Evolutionary conservation across 1,284 basidiomycete genomes (phyloP), one percentile per base, ranked within the genome.

Genomic region (Agaricales sp.): DNA sequence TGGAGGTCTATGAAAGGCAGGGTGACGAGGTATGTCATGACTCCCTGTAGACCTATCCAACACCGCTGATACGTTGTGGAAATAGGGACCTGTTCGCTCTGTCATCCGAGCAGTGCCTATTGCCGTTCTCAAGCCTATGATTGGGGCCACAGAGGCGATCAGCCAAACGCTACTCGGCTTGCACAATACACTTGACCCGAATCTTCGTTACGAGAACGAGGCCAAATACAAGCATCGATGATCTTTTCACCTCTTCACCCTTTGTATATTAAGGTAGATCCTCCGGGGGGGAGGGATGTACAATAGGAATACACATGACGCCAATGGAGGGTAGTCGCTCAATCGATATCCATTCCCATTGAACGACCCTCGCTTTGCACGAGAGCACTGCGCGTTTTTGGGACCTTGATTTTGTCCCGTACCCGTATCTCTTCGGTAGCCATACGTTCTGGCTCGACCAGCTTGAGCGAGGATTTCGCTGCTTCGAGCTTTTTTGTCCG

Each of bases 51-150:
- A 35, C 14, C 50, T 30, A 21, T 46, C 4, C 37, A 39, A 21
- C 41, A 18, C 35, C 49, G 21, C 30, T 20, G 25, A 37, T 46
- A n/a, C 44, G 41, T n/a, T n/a, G n/a, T n/a, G n/a, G n/a, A n/a
- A n/a, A n/a, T 58, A 95, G 91, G 92, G 92, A 1, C 82, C 92
- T 38, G 84, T 94, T 43, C 84, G 83, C 50, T 88, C 94, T 18
- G 92, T 99, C 14, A 87, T 98, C 47, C 82, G 93, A 43, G 95
- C 95, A 19, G 92, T 99, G 16, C 95, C 95, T 0, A 95, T 99
- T 52, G 95, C 95, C 0, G 90, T 99, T 2, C 67, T 99, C 56
- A 92, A 90, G 59, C 92, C 94, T 0, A 95, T 96, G 86, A 95
- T 96, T 51, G 95, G 95, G 4, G 93, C 93, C 2, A 92, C 86